Evolutionary conservation across 176 grass and related monocot genomes (phyloP).

Genomic region (Carex kokanica): DNA sequence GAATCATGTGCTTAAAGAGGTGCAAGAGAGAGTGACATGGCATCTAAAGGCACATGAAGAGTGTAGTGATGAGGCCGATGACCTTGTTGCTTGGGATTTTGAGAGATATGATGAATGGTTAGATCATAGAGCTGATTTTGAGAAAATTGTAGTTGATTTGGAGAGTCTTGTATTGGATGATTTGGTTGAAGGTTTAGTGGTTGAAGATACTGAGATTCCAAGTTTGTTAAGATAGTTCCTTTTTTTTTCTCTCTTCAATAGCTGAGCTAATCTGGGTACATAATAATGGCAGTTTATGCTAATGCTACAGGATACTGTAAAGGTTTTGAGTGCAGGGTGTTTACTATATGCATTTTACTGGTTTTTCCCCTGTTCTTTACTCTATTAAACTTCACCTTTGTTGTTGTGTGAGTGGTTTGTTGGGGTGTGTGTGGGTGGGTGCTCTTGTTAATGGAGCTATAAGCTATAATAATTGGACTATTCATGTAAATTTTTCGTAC

Average conservation of each 20-base stretch:
- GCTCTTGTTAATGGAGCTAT: background rate
- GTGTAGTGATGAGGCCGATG: constrained; percentile 16
- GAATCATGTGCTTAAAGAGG: constrained; percentile 9
- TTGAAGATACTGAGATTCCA: background rate
- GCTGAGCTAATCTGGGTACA: background rate
- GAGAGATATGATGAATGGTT: constrained; percentile 29
- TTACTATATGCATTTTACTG: background rate
- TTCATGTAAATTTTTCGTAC: background rate
- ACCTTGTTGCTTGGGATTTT: constrained; percentile 25
- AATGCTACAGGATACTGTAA: background rate
- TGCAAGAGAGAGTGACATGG: constrained; percentile 24
- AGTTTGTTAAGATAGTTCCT: constrained; percentile 3
- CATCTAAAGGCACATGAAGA: constrained; percentile 18
- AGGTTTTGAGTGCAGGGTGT: background rate
- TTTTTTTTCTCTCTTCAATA: background rate
- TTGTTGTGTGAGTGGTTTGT: background rate
- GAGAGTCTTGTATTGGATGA: constrained; percentile 27
- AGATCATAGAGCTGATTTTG: constrained; percentile 7
- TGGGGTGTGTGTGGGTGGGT: no score
- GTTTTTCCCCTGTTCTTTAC: background rate
- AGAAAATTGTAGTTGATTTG: constrained; percentile 15
- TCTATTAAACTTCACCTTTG: background rate
- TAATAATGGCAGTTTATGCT: background rate
- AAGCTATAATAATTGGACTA: background rate
- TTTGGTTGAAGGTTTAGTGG: constrained; percentile 21